phyloP scores from a whole-genome alignment of 768 basidiomycete genomes.

The Mycena galericulata region DNA sequence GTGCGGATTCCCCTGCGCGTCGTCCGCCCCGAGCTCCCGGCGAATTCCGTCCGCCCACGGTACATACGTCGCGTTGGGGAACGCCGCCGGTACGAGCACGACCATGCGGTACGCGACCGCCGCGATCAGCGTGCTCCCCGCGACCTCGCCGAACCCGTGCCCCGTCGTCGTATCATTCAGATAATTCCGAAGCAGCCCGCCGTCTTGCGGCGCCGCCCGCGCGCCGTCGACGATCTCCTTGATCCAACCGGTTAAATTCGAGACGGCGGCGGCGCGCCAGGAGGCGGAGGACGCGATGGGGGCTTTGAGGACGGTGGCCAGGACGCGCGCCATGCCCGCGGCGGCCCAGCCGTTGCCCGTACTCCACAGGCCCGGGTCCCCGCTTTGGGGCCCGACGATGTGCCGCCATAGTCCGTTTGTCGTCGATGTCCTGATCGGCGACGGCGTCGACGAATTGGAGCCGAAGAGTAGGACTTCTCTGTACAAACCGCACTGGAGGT shows the following conservation, averaged over 20 bases:
- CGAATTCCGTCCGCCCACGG: constrained; percentile 42
- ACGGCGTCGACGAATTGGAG: constrained; percentile 42
- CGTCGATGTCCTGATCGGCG: neutral
- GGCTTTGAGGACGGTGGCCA: constrained; percentile 58
- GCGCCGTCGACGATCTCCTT: constrained; percentile 61
- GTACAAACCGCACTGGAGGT: constrained; percentile 54
- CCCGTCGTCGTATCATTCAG: constrained; percentile 45
- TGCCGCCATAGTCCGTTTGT: constrained; percentile 53
- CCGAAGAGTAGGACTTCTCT: constrained; percentile 47
- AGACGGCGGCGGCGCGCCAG: constrained; percentile 43
- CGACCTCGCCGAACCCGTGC: constrained; percentile 57
- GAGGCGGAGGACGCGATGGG: constrained; percentile 41
- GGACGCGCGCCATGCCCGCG: constrained; percentile 39
- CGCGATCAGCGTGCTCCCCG: constrained; percentile 56
- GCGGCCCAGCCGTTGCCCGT: constrained; percentile 40
- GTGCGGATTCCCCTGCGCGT: constrained; percentile 28
- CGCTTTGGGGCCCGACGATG: constrained; percentile 35
- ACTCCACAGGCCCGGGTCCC: constrained; percentile 36
- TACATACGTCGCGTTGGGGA: constrained; percentile 37
- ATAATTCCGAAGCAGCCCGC: constrained; percentile 57
- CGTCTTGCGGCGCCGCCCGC: constrained; percentile 44
- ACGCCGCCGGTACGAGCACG: constrained; percentile 33
- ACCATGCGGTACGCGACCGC: constrained; percentile 51
- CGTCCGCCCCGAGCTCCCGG: constrained; percentile 25
- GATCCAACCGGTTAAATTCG: constrained; percentile 50